Evolutionary conservation across 2,329 filamentous ascomycete species (phyloP).

Genomic region (Parastagonospora avenae): DNA sequence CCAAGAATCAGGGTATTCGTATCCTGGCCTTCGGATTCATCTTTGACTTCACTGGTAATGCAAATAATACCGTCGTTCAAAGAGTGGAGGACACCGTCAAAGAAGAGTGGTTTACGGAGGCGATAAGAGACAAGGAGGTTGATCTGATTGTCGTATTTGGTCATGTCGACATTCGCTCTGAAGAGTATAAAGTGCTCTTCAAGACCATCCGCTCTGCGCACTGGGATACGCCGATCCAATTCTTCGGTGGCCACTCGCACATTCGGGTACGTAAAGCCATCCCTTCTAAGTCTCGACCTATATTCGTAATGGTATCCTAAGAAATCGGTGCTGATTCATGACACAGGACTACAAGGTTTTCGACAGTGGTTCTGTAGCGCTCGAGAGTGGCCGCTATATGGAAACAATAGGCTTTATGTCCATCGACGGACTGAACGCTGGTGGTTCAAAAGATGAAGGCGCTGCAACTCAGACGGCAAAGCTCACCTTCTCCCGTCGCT

Average conservation of each 20-base stretch:
- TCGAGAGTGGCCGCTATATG: constrained; percentile 90
- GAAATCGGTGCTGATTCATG: background rate
- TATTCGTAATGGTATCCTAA: background rate
- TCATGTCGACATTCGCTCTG: constrained; percentile 81
- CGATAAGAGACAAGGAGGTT: constrained; percentile 76
- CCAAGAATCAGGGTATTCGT: constrained; percentile 82
- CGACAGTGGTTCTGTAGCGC: constrained; percentile 75
- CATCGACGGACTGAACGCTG: constrained; percentile 67
- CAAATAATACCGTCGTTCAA: constrained; percentile 87
- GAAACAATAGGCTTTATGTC: constrained; percentile 96
- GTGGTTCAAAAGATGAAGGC: constrained; percentile 35
- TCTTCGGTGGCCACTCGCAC: constrained; percentile 90
- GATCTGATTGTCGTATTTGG: constrained; percentile 88
- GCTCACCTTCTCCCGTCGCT: constrained; percentile 74
- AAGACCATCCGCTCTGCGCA: constrained; percentile 76
- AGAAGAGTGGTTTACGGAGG: constrained; percentile 86
- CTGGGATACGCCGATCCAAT: constrained; percentile 83
- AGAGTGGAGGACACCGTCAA: constrained; percentile 79
- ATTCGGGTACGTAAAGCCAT: constrained; percentile 59
- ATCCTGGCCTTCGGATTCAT: constrained; percentile 92
- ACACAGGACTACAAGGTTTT: constrained; percentile 72
- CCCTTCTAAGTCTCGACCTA: background rate
- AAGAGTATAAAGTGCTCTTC: constrained; percentile 79
- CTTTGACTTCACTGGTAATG: constrained; percentile 90
- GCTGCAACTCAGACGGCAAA: constrained; percentile 23